Conservation (phyloP, 225 moss, liverwort and hornwort genomes). For the Rhytidiadelphus loreus region DNA sequence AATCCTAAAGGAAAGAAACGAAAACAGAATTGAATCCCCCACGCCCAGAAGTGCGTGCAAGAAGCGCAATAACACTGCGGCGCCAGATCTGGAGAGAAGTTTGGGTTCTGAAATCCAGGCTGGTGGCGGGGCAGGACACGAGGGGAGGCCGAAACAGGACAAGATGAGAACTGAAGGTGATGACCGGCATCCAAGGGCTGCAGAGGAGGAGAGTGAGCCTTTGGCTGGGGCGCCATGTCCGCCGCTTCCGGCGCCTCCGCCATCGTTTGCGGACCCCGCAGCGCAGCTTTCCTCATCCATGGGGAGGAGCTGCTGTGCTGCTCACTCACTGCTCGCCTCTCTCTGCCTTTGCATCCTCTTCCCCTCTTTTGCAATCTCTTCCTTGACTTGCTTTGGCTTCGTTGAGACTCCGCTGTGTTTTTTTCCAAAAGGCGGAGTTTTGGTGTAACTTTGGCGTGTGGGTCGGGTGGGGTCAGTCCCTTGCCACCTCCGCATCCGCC, state of each 20-base stretch:
- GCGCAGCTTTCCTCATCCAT: neutral
- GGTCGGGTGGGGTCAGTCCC: neutral
- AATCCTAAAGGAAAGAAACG: neutral
- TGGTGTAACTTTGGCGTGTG: neutral
- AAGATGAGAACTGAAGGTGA: neutral
- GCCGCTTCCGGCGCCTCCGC: neutral
- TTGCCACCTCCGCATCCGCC: neutral
- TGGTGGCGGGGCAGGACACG: neutral
- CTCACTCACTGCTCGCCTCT: neutral
- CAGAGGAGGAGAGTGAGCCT: neutral
- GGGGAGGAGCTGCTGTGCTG: neutral
- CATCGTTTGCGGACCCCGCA: neutral
- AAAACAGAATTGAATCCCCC: neutral
- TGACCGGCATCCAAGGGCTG: neutral
- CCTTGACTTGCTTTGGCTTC: neutral
- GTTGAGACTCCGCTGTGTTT: neutral
- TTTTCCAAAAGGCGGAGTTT: neutral
- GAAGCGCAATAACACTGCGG: neutral
- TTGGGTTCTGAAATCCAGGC: constrained; percentile 3
- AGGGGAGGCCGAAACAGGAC: neutral
- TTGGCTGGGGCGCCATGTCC: neutral
- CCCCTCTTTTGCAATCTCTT: neutral
- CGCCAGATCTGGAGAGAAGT: neutral
- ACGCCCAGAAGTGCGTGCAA: neutral
- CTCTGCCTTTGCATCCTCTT: neutral